Evolutionary conservation across 192 early-diverging fungal species (phyloP).

Genomic region (Entomortierella beljakovae): DNA sequence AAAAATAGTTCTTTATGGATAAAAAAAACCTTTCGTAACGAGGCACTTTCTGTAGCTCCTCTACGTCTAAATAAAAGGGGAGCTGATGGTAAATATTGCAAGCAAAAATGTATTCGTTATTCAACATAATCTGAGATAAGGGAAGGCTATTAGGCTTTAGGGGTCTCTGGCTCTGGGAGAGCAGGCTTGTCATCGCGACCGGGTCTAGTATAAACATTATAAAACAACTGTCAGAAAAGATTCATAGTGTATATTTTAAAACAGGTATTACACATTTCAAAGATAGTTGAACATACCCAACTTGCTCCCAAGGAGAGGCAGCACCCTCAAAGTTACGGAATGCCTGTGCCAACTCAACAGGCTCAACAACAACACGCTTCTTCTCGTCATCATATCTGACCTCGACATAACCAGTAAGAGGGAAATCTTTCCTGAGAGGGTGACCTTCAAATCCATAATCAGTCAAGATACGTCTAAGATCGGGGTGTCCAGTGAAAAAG

Average conservation of each 20-base stretch:
- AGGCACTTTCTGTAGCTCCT: background rate
- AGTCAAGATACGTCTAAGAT: conserved; percentile 95
- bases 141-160: conserved; percentile 33
- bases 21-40: background rate
- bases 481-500: conserved; percentile 95
- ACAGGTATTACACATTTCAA: background rate
- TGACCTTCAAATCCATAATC: conserved; percentile 99
- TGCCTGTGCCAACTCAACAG: conserved; percentile 94
- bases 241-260: background rate
- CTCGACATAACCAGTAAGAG: conserved; percentile 98
- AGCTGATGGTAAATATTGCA: conserved; percentile 6
- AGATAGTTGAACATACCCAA: conserved; percentile 54
- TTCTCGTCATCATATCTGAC: conserved; percentile 98
- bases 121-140: background rate
- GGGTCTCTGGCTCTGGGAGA: conserved; percentile 51
- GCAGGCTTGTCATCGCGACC: conserved; percentile 55
- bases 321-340: conserved; percentile 96
- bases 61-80: conserved; percentile 13
- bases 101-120: conserved; percentile 8
- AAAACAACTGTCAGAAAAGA: background rate
- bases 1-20: background rate
- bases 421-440: conserved; percentile 97
- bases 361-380: conserved; percentile 97
- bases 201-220: conserved; percentile 20
- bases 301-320: conserved; percentile 94